Percentiles rank a stretch among this genome's conserved stretches.
Evolutionary conservation across 2,329 filamentous ascomycete species (phyloP).

Genomic region (Thelonectria rubi): DNA sequence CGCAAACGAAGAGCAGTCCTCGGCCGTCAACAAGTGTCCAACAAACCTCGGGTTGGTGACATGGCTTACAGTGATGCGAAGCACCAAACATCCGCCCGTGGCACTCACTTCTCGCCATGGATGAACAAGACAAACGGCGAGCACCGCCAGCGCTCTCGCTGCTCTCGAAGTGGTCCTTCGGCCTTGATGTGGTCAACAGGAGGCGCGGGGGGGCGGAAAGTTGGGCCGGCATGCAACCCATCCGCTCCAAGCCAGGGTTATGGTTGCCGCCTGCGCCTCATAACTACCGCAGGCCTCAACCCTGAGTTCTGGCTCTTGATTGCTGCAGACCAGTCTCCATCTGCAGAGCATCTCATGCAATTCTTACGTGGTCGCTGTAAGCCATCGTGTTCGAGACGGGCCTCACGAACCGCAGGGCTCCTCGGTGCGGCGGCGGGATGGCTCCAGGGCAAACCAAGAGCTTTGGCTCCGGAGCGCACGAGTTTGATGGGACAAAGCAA

Average conservation of each 20-base stretch:
- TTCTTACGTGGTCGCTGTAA: background rate
- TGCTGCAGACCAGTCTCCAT: background rate
- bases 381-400: background rate
- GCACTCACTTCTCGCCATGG: background rate
- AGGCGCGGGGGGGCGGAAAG: slow-evolving; percentile 16
- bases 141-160: slow-evolving; percentile 24
- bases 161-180: slow-evolving; percentile 5
- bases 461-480: no score
- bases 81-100: background rate
- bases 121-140: slow-evolving; percentile 11
- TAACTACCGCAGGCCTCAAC: slow-evolving; percentile 10
- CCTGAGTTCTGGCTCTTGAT: background rate
- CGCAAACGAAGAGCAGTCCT: no score
- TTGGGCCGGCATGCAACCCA: slow-evolving; percentile 18
- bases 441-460: background rate
- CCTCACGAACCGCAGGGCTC: slow-evolving; percentile 6
- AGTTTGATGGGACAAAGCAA: no score
- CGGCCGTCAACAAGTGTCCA: no score
- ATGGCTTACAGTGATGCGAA: background rate
- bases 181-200: slow-evolving; percentile 4
- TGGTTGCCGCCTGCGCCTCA: slow-evolving; percentile 14
- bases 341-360: slow-evolving; percentile 1
- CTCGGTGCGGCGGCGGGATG: background rate
- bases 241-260: slow-evolving; percentile 13
- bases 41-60: no score